A percentile compares a stretch with the other conserved stretches of the same genome.
phyloP scores from a whole-genome alignment of 768 basidiomycete genomes.

The Saitozyma sp. region DNA sequence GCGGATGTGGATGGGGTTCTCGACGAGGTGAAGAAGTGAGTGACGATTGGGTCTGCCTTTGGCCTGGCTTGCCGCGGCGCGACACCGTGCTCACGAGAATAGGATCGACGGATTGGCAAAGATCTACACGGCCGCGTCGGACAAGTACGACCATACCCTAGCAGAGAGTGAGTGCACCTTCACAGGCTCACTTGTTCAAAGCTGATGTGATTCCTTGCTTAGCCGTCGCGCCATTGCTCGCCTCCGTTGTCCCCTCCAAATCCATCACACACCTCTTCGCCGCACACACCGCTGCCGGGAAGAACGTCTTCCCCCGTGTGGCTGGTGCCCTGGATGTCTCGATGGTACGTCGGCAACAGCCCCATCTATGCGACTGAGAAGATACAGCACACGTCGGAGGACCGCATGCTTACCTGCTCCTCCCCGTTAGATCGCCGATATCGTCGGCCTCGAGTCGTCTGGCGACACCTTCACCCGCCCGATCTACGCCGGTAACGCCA shows the following conservation, averaged over 20 bases:
- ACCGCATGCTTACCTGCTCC: background rate
- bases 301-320: conserved; percentile 88
- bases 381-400: too few species aligned
- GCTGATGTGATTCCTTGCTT: conserved; percentile 24
- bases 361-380: too few species aligned
- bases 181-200: background rate
- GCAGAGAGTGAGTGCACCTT: conserved; percentile 43
- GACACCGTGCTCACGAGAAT: background rate
- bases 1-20: conserved; percentile 64
- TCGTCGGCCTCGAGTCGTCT: conserved; percentile 70
- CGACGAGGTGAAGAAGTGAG: conserved; percentile 77
- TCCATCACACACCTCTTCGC: conserved; percentile 87
- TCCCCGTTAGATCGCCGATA: conserved; percentile 67
- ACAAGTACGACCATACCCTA: conserved; percentile 39
- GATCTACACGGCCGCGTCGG: conserved; percentile 49
- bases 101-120: conserved; percentile 52
- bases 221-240: conserved; percentile 75
- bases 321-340: conserved; percentile 86
- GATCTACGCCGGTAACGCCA: conserved; percentile 97
- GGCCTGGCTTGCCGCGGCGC: background rate
- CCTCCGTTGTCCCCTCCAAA: conserved; percentile 66
- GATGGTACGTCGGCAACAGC: conserved; percentile 53
- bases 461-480: conserved; percentile 82
- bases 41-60: conserved; percentile 7
- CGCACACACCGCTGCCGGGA: conserved; percentile 86